Evolutionary conservation across 2,329 filamentous ascomycete species (phyloP), one percentile per base, ranked within the genome.

Genomic region (Claviceps monticola): DNA sequence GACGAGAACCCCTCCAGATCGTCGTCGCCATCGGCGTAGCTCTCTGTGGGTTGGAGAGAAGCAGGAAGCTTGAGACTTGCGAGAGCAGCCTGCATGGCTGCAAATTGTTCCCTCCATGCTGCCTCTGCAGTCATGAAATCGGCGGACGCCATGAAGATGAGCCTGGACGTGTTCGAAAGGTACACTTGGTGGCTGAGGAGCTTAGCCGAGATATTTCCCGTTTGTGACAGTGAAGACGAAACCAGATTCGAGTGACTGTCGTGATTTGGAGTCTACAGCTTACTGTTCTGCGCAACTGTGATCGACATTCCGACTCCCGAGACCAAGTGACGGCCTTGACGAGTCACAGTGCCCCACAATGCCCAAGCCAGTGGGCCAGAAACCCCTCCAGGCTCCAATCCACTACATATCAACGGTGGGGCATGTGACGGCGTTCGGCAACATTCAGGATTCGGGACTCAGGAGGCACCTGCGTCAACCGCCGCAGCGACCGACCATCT

Each of bases 81-180:
- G 53, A 97, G 80, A 44, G 90, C 88, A 55, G 84, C 78, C 62
- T 84, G 84, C 93, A 98, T 97, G 36, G 85, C 81, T 29, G 81
- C 78, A 59, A 95, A 80, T 65, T 96, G 88, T 54, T 82, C 78
- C 57, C 91, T 82, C 93, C 93, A 97, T 78, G 86, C 77, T 21
- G 70, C 66, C 59, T 76, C 74, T 51, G 73, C 73, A 36, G 66
- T 67, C 48, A 58, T 59, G 43, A 70, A 61, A 41, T 66, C 57
- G 44, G 56, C 56, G 5, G 66, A 67, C 41, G 65, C 63, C 68
- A 71, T 71, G 43, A 7, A 11, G 43, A 5, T 16, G 46, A 38
- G 13, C 14, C 17, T n/a, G 26, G 16, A 14, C 34, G 34, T 49
- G 5, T n/a, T n/a, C 1, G 1, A 50, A 7, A 5, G 4, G 17